Conservation (phyloP, 805 yeast genomes). For the Candida tallmaniae region DNA sequence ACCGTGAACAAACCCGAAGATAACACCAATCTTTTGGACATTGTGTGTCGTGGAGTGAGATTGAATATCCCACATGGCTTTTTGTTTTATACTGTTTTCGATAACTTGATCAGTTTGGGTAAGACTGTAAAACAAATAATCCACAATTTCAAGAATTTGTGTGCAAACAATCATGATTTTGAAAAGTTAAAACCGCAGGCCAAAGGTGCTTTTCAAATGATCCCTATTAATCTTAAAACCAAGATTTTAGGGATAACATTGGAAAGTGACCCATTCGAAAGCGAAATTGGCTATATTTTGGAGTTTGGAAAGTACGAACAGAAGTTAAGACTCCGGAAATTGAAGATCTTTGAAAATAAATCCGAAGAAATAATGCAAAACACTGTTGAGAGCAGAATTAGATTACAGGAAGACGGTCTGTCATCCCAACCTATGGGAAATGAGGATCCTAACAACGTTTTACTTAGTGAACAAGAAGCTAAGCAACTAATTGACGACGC, state of each 20-base stretch:
- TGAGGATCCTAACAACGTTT: background rate
- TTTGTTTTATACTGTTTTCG: conserved; percentile 73
- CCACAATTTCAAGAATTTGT: conserved; percentile 40
- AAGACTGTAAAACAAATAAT: conserved; percentile 63
- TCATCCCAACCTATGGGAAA: background rate
- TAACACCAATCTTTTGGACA: conserved; percentile 14
- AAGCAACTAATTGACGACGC: conserved; percentile 24
- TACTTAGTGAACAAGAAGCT: conserved; percentile 21
- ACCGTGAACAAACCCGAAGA: conserved; percentile 12
- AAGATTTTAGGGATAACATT: conserved; percentile 56
- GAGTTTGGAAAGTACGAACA: conserved; percentile 69
- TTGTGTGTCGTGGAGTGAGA: conserved; percentile 37
- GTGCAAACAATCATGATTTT: conserved; percentile 21
- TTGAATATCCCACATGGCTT: conserved; percentile 68
- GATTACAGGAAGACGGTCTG: conserved; percentile 1
- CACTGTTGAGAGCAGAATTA: conserved; percentile 10
- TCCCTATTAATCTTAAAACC: conserved; percentile 53
- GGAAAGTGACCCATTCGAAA: conserved; percentile 90
- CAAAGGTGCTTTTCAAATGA: conserved; percentile 45
- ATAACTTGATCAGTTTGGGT: conserved; percentile 61
- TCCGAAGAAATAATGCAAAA: conserved; percentile 13
- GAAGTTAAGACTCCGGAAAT: conserved; percentile 50
- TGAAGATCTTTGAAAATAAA: conserved; percentile 31
- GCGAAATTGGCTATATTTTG: conserved; percentile 58
- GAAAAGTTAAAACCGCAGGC: conserved; percentile 30